Evolutionary conservation across 139 green algal genomes (phyloP).

Genomic region (Chlamydomonas sp.): DNA sequence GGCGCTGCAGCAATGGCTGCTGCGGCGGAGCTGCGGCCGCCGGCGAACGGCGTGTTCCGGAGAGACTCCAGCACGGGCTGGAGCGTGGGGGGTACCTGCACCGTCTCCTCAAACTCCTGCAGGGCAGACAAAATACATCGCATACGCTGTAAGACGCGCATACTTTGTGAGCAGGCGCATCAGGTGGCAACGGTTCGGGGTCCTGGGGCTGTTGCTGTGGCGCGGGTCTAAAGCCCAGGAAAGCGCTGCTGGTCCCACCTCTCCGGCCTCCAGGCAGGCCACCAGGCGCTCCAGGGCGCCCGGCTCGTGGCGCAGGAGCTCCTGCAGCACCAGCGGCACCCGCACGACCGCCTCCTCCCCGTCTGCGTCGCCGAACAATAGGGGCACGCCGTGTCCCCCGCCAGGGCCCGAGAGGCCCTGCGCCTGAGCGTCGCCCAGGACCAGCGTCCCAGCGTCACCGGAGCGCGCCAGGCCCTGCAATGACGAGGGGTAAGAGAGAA

Average conservation of each 20-base stretch:
- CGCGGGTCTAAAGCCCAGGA: no score
- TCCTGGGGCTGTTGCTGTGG: no score
- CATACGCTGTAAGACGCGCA: no score
- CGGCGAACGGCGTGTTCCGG: not conserved
- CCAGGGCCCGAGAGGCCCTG: no score
- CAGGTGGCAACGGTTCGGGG: no score
- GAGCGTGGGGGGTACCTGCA: slow-evolving; percentile 21
- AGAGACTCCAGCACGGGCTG: not conserved
- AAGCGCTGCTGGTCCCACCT: slow-evolving; percentile 1
- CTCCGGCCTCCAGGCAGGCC: slow-evolving; percentile 7
- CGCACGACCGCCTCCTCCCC: not conserved
- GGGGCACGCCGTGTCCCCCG: no score
- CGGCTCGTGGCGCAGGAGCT: slow-evolving; percentile 25
- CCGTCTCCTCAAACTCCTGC: slow-evolving; percentile 35
- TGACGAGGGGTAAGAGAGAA: no score
- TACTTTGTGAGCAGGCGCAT: no score
- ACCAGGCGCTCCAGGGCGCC: slow-evolving; percentile 20
- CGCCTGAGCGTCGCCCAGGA: no score
- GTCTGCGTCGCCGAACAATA: not conserved
- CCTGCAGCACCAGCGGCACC: slow-evolving; percentile 11
- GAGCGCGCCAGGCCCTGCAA: no score
- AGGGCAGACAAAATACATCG: not conserved
- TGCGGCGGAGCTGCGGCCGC: not conserved
- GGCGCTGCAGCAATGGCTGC: no score
- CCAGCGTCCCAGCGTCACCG: no score